Conservation (phyloP, 2,329 filamentous ascomycete genomes). For the Diaporthe amygdali region DNA sequence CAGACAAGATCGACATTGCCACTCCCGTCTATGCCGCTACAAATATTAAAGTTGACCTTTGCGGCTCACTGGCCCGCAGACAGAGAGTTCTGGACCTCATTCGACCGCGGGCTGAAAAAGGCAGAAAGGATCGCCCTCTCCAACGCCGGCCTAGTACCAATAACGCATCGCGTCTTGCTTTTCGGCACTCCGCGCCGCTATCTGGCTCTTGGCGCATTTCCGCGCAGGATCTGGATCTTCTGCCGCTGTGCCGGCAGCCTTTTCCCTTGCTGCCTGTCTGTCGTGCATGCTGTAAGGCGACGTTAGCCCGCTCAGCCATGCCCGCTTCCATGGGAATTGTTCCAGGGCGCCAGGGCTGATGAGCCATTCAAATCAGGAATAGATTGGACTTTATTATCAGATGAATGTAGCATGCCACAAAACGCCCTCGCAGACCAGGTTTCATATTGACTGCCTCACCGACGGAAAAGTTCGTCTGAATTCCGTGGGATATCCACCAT, state of each 20-base stretch:
- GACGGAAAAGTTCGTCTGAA: neutral
- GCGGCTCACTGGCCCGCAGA: constrained; percentile 8
- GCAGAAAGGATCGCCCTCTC: neutral
- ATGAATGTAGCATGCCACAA: neutral
- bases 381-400: neutral
- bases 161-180: neutral
- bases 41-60: neutral
- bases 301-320: neutral
- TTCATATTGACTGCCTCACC: constrained; percentile 1
- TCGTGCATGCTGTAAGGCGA: neutral
- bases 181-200: constrained; percentile 11
- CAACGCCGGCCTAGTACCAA: neutral
- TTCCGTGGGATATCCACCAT: neutral
- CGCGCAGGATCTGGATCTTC: neutral
- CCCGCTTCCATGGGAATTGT: neutral
- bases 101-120: neutral
- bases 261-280: neutral
- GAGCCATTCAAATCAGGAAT: neutral
- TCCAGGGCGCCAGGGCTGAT: constrained; percentile 3
- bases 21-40: constrained; percentile 8
- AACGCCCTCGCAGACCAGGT: neutral
- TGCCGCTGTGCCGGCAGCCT: constrained; percentile 1
- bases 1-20: constrained; percentile 10
- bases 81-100: neutral
- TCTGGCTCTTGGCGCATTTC: neutral